phyloP scores from a whole-genome alignment of 179 eudicot species.

The Dionaea muscipula region DNA sequence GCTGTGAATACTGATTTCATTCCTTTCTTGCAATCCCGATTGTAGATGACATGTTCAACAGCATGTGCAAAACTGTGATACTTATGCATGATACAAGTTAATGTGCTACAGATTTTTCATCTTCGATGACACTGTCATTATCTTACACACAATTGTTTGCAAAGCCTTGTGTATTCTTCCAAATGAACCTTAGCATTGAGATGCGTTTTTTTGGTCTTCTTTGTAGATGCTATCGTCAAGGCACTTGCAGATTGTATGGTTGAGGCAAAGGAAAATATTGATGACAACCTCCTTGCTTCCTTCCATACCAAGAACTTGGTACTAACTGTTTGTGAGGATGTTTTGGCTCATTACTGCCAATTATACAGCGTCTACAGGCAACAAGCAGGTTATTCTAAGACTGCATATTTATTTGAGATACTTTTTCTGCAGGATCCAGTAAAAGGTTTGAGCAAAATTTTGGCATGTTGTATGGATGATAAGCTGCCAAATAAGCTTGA shows the following conservation, averaged over 20 bases:
- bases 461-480: slow-evolving; percentile 49
- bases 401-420: neutral
- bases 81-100: too few species aligned
- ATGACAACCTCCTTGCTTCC: slow-evolving; percentile 34
- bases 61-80: too few species aligned
- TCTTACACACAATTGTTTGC: too few species aligned
- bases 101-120: too few species aligned
- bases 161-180: too few species aligned
- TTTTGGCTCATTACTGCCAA: neutral
- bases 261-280: slow-evolving; percentile 71
- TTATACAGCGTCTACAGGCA: neutral
- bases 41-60: too few species aligned
- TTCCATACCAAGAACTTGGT: slow-evolving; percentile 40
- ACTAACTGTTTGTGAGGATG: neutral
- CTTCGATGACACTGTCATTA: too few species aligned
- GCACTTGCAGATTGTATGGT: slow-evolving; percentile 45
- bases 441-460: slow-evolving; percentile 32
- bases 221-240: slow-evolving; percentile 45
- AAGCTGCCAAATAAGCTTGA: slow-evolving; percentile 29
- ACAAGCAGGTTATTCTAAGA: neutral
- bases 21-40: too few species aligned
- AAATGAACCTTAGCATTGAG: too few species aligned
- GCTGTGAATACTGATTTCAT: too few species aligned
- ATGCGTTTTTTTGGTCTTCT: slow-evolving; percentile 1
- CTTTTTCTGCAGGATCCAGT: slow-evolving; percentile 33